Evolutionary conservation across 306 rosid species (phyloP), one percentile per base, ranked within the genome.

Genomic region (Boehmeria nivea): DNA sequence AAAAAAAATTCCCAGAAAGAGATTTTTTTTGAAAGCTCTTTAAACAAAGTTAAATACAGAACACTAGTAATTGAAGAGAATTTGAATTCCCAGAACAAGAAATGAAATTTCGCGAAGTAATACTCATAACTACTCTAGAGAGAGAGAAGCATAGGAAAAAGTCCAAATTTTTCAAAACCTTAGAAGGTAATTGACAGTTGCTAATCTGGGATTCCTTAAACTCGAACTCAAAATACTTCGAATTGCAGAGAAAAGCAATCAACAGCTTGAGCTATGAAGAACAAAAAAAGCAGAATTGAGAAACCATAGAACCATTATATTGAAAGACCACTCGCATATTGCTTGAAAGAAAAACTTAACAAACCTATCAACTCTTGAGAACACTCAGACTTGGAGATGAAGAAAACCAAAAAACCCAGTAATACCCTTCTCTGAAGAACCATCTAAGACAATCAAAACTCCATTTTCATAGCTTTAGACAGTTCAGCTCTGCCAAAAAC

Each of bases 361-460:
- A 6, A 4, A 33, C 61, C 26, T 3, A 47, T 58, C 47, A 45
- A 25, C n/a, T 34, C 18, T 12, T 43, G 15, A 57, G 15, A 56
- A 18, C 15, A 42, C 48, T 64, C 61, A 43, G 53, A 61, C 39
- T 12, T 52, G 14, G 8, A 58, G 39, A 28, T 51, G 28, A 54
- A 51, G 20, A 8, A 15, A 72, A 39, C 40, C 12, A 20, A 40
- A 26, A 51, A 18, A 34, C 40, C 53, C 47, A 17, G 5, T 3
- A 23, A n/a, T 2, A 10, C 17, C 21, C 24, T 39, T 43, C 36
- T 34, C 28, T 42, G 18, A 51, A 59, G 33, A 54, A 49, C 60
- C 21, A 57, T 24, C 8, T 37, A 2, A 15, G 42, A 67, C 38
- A n/a, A 66, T 26, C 56, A 46, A 40, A 48, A 53, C 21, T 4